phyloP scores from a whole-genome alignment of 306 rosid genomes.

The Dryas octopetala region DNA sequence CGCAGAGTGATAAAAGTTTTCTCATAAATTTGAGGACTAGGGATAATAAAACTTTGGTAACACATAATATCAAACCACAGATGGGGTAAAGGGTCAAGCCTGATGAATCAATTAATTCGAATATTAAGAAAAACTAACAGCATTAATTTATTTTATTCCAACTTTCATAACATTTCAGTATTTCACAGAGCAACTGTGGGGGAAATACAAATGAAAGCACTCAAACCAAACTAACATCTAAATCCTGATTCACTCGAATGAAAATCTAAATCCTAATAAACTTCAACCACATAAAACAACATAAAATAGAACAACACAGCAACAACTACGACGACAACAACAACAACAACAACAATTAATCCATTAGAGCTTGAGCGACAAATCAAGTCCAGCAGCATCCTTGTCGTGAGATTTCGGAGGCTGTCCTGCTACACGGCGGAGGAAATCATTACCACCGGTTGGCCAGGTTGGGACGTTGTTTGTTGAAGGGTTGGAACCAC shows the following conservation, averaged over 20 bases:
- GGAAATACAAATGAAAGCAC: neutral
- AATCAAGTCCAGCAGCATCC: slow-evolving; percentile 37
- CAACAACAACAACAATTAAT: neutral
- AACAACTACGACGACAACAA: neutral
- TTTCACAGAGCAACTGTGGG: neutral
- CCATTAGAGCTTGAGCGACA: slow-evolving; percentile 50
- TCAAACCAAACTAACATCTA: neutral
- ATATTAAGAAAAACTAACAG: neutral
- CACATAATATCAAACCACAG: neutral
- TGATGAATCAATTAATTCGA: neutral
- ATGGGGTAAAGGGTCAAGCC: neutral
- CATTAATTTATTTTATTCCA: neutral
- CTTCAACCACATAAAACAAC: neutral
- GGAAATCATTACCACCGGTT: neutral
- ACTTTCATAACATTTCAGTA: neutral
- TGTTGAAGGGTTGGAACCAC: too few species aligned
- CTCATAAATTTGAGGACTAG: too few species aligned
- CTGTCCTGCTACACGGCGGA: slow-evolving; percentile 6
- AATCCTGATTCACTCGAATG: too few species aligned
- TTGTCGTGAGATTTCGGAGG: neutral
- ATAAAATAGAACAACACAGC: neutral
- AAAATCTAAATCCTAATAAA: neutral
- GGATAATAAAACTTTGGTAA: too few species aligned
- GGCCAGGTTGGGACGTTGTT: neutral
- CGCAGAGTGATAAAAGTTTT: neutral